phyloP scores from a whole-genome alignment of 2,329 filamentous ascomycete genomes.

The Tolypocladium pustulatum region DNA sequence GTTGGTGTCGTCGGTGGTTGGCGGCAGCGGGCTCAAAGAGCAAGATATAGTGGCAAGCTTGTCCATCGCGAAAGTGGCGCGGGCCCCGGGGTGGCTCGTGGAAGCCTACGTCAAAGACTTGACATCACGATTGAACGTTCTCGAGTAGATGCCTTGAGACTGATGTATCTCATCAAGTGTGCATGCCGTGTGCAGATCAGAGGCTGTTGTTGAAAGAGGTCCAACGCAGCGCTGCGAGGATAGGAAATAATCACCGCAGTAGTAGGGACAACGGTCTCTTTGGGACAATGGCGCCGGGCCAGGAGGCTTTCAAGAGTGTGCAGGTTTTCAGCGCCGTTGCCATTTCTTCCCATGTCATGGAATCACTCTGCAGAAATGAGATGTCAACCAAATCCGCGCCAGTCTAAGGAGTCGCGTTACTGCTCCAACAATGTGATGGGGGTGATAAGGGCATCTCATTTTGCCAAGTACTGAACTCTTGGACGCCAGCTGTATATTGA shows the following conservation, averaged over 20 bases:
- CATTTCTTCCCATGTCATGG: not conserved
- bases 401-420: not conserved
- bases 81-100: not conserved
- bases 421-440: not conserved
- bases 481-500: too few species aligned
- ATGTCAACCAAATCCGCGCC: not conserved
- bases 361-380: not conserved
- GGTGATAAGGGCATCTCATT: too few species aligned
- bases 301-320: not conserved
- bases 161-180: not conserved
- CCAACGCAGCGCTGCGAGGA: not conserved
- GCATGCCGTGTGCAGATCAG: not conserved
- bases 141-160: not conserved
- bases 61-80: not conserved
- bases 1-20: not conserved
- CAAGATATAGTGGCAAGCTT: not conserved
- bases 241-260: not conserved
- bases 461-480: too few species aligned
- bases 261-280: not conserved
- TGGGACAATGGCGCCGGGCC: not conserved
- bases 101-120: not conserved
- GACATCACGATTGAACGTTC: not conserved
- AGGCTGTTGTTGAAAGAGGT: not conserved
- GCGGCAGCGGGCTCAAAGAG: not conserved
- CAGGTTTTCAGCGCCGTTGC: not conserved